Evolutionary conservation across 345 rosid species (phyloP), one percentile per base, ranked within the genome.

Genomic region (Aethionema arabicum): DNA sequence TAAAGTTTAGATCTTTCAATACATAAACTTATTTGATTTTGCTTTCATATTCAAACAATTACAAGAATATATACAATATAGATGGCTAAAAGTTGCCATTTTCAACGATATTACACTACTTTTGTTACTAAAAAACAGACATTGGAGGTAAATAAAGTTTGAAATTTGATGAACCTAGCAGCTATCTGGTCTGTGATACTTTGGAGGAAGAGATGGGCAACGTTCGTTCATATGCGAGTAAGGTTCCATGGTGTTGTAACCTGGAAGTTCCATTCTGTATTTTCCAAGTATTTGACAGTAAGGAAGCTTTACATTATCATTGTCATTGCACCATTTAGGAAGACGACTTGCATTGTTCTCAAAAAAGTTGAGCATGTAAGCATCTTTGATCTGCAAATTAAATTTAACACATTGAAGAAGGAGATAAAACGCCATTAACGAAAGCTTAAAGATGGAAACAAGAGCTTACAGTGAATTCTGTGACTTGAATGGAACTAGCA

Each of bases 181-280:
- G 61, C 78, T 78, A 29, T 56, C 65, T 32, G 87, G 69, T 73
- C 96, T 82, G 4, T 16, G 57, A 73, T 93, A 93, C 33, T 79
- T 79, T 13, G 99, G 97, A 46, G 97, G 96, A 40, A 90, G 72
- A 9, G 97, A 82, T 3, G 96, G 97, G 64, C 99, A 93, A 69
- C 65, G 70, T 70, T 90, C 95, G 4, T 85, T 85, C 97, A 93
- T 93, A 55, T 82, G 95, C 32, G 87, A 81, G 72, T 93, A 90
- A 5, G 85, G 92, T 42, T 82, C 95, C 78, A 87, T 45, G 12
- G 91, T 72, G 68, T 95, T 95, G 73, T 83, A 95, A 51, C 77
- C 99, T 5, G 96, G 97, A 62, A 95, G 74, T 58, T 90, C 96
- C 97, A 95, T 86, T 42, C 95, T 77, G 61, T 90, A 95, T 66